Evolutionary conservation across 768 basidiomycete genomes (phyloP).

Genomic region (Pleurotus sapidus): DNA sequence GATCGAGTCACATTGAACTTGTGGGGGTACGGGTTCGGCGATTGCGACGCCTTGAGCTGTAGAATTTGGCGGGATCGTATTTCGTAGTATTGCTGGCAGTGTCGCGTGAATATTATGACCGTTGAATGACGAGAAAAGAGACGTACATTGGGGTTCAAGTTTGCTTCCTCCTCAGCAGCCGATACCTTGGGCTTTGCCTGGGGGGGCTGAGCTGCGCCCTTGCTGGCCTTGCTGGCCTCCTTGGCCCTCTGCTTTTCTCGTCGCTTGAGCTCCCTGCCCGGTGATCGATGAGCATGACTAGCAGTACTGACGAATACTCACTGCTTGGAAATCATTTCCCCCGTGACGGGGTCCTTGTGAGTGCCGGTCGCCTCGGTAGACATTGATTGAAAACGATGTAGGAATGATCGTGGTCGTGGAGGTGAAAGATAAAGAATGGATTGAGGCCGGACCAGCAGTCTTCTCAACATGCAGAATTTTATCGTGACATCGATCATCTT

Average conservation of each 20-base stretch:
- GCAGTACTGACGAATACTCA: slow-evolving; percentile 35
- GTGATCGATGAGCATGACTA: slow-evolving; percentile 22
- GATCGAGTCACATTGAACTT: slow-evolving; percentile 91
- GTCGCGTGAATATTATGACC: not conserved
- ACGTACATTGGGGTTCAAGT: slow-evolving; percentile 89
- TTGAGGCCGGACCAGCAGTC: not conserved
- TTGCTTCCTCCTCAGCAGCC: slow-evolving; percentile 63
- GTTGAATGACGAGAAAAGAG: not conserved
- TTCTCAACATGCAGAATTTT: slow-evolving; percentile 6
- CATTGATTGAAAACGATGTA: not conserved
- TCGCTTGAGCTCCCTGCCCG: slow-evolving; percentile 85
- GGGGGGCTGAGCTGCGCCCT: slow-evolving; percentile 35
- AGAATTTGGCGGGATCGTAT: slow-evolving; percentile 86
- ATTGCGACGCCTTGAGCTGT: slow-evolving; percentile 77
- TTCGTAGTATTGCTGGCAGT: slow-evolving; percentile 93
- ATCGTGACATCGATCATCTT: no score
- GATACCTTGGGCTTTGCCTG: slow-evolving; percentile 37
- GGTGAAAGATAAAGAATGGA: not conserved
- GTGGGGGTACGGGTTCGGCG: slow-evolving; percentile 97
- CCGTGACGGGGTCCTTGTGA: slow-evolving; percentile 83
- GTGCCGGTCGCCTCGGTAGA: slow-evolving; percentile 36
- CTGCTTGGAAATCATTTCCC: slow-evolving; percentile 97
- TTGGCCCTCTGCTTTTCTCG: slow-evolving; percentile 84
- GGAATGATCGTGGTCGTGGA: not conserved
- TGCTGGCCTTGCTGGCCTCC: slow-evolving; percentile 73